Percentiles rank a stretch among this genome's conserved stretches.
These are phyloP conservation scores for Hsuehochloa calcarea DNA, from an alignment of 176 grass and related monocot species.

Conservation along the genomic window DNA sequence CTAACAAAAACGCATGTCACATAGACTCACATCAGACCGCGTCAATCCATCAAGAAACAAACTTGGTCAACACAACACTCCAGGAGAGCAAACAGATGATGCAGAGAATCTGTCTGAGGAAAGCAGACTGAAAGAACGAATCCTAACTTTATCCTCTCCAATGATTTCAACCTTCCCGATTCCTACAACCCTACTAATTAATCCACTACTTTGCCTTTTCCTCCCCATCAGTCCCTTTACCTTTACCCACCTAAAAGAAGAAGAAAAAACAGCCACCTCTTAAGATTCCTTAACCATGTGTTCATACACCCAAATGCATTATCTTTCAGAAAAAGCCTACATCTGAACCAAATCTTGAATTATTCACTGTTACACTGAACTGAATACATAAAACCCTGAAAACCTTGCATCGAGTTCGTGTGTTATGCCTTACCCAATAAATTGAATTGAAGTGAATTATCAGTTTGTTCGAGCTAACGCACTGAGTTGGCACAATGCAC, in stretches of 20 bases:
- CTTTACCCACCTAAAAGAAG: constrained; percentile 30
- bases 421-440: not conserved
- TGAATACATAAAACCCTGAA: constrained; percentile 10
- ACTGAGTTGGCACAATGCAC: not conserved
- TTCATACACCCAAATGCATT: constrained; percentile 32
- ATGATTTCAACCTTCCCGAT: constrained; percentile 32
- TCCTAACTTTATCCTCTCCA: constrained; percentile 33
- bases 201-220: constrained; percentile 38
- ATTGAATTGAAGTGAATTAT: not conserved
- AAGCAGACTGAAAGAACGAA: constrained; percentile 32
- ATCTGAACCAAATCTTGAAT: not conserved
- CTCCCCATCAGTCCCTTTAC: constrained; percentile 27
- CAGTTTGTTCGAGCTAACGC: not conserved
- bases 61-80: constrained; percentile 31
- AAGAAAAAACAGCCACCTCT: constrained; percentile 8
- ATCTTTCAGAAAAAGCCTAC: constrained; percentile 36
- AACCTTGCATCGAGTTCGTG: not conserved
- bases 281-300: constrained; percentile 58
- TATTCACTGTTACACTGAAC: not conserved
- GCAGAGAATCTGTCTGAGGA: constrained; percentile 8
- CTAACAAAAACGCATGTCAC: constrained; percentile 25
- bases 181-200: constrained; percentile 40
- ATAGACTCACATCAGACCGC: constrained; percentile 1
- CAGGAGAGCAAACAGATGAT: constrained; percentile 21
- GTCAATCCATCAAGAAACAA: constrained; percentile 36